Evolutionary conservation across 2,329 filamentous ascomycete genomes (phyloP).

Genomic region (Alternaria angustiovoidea): DNA sequence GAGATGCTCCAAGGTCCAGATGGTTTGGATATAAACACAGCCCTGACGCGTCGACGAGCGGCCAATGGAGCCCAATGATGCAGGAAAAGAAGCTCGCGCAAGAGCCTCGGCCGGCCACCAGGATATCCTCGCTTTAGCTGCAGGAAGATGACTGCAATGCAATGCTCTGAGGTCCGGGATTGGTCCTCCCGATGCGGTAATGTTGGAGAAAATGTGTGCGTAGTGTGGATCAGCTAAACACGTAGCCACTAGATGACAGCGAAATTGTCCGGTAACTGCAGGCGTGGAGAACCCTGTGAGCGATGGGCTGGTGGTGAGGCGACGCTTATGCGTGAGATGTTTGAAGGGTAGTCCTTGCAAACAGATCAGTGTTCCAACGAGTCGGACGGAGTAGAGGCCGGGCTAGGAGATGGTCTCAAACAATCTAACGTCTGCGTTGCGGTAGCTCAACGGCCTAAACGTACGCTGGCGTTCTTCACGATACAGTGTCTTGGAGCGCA

Average conservation of each 20-base stretch:
- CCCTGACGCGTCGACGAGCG: slow-evolving; percentile 43
- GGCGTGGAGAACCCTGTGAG: slow-evolving; percentile 46
- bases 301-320: slow-evolving; percentile 38
- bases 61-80: slow-evolving; percentile 50
- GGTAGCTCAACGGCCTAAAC: slow-evolving; percentile 44
- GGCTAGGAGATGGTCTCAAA: slow-evolving; percentile 47
- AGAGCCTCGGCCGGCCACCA: slow-evolving; percentile 46
- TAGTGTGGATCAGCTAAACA: slow-evolving; percentile 40
- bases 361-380: slow-evolving; percentile 39
- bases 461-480: slow-evolving; percentile 41
- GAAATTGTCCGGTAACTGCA: slow-evolving; percentile 40
- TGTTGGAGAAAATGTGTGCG: slow-evolving; percentile 43
- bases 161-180: slow-evolving; percentile 41
- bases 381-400: slow-evolving; percentile 31
- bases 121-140: slow-evolving; percentile 49
- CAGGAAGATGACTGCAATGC: slow-evolving; percentile 44
- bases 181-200: slow-evolving; percentile 48
- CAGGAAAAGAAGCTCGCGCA: slow-evolving; percentile 45
- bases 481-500: slow-evolving; percentile 34
- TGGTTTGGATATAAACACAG: slow-evolving; percentile 50
- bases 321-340: slow-evolving; percentile 39
- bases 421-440: slow-evolving; percentile 43
- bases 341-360: slow-evolving; percentile 50
- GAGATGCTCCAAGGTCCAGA: slow-evolving; percentile 40
- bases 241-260: slow-evolving; percentile 43